These are phyloP conservation scores for Mixia osmundae DNA, from an alignment of 1,284 basidiomycete genomes.

Conservation along the genomic window DNA sequence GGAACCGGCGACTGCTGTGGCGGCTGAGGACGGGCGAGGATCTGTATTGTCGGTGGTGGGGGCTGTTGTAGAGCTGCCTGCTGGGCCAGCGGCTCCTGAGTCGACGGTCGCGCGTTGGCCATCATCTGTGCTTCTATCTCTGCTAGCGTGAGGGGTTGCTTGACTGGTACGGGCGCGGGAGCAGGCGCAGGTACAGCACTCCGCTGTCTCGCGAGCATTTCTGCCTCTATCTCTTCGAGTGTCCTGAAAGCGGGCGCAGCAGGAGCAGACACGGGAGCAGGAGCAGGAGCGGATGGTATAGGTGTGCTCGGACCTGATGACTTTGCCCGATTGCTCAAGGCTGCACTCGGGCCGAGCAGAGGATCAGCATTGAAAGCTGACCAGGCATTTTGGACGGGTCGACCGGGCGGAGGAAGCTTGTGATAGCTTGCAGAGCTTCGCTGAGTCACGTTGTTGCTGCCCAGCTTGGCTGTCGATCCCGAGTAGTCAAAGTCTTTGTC, in stretches of 20 bases:
- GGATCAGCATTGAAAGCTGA: conserved; percentile 14
- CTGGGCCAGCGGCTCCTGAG: conserved; percentile 22
- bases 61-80: conserved; percentile 3
- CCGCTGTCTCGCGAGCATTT: conserved; percentile 33
- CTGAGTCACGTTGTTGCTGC: conserved; percentile 16
- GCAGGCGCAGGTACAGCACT: conserved; percentile 7
- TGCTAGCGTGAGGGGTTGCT: conserved; percentile 16
- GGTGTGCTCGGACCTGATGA: conserved; percentile 19
- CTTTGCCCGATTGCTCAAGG: conserved; percentile 10
- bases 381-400: conserved; percentile 1
- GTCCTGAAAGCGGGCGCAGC: conserved; percentile 27
- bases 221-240: conserved; percentile 78
- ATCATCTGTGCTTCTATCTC: conserved; percentile 24
- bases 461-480: conserved; percentile 20
- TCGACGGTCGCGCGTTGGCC: conserved; percentile 8
- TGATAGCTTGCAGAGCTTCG: background rate
- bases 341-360: conserved; percentile 8
- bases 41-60: background rate
- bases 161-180: background rate
- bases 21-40: too few species aligned
- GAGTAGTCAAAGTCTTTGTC: conserved; percentile 85
- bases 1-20: conserved; percentile 6
- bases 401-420: conserved; percentile 2
- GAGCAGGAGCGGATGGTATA: conserved; percentile 16
- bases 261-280: too few species aligned